Base-by-base conservation (phyloP, 2,329 filamentous ascomycete species). In the Chaetomiaceae sp. region DNA sequence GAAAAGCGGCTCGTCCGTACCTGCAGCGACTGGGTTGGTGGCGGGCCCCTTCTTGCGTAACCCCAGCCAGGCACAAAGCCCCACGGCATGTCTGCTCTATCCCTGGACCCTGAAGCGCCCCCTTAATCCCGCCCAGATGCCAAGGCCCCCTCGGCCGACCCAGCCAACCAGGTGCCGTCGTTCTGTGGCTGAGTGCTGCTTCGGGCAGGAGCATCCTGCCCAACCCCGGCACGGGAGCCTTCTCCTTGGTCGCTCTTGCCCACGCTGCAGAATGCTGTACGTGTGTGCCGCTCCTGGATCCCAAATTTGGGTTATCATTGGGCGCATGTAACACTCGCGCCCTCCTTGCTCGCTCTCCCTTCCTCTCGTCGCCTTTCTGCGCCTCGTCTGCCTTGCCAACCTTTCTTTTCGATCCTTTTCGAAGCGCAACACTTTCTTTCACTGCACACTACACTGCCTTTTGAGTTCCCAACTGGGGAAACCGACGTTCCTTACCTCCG, bases 271-370 rank as follows among this genome's bases (percentile, higher is more conserved):
- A 36, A 39, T 39, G 43, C 34, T 30, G 38, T 29, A n/a, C 29
- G 12, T n/a, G 11, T 32, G 7, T 24, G 37, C 17, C 26, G 11
- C 24, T 29, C 32, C 14, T 12, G 26, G 35, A 26, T 29, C n/a
- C 38, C 36, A 17, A 36, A 45, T 47, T 52, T 50, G 43, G 45
- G 49, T 51, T 57, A 57, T 56, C 50, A 9, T 57, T 47, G 46
- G 43, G 47, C 47, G 24, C 49, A 48, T 46, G 46, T 52, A 46
- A 39, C 42, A 43, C 50, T 42, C 38, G 4, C 27, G 3, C 27
- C n/a, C 34, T 44, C 38, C 37, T 52, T 37, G 48, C 45, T 45
- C 48, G 30, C 35, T 27, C 34, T 39, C 38, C 46, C 47, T 49
- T 46, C 50, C 35, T 44, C 26, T 33, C 15, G 18, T 19, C 18